Base-by-base conservation (phyloP, 2,329 filamentous ascomycete species). In the Aspergillus ochraceus region DNA sequence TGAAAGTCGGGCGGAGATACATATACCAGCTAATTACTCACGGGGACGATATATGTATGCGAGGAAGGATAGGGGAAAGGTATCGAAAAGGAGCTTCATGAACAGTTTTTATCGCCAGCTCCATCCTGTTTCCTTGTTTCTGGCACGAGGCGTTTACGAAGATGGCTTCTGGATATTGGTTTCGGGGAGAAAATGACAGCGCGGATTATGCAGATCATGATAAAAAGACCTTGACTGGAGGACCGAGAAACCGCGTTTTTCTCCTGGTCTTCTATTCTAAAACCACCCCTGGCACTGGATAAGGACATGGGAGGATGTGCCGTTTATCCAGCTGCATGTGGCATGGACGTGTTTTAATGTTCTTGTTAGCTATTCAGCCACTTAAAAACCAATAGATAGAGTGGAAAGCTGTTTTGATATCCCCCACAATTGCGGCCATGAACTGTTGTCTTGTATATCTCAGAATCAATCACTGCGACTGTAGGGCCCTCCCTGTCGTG, bases 131-230 rank as follows among this genome's bases (percentile, higher is more conserved):
- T 62, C 59, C 53, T 60, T 66, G 54, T 66, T 57, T 66, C 57
- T 64, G 64, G 65, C 54, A 60, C 58, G 62, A 60, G 59, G 60
- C 60, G 61, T 65, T 68, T 60, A 59, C 58, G 55, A 64, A 58
- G 54, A 64, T 61, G 59, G 61, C 60, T 66, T 60, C 60, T 60
- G 50, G 61, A 58, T 65, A 59, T 61, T 60, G 59, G 53, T 57
- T 51, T 54, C 36, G 58, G 56, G 53, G 60, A 36, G 55, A 26
- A 53, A 22, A 49, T 58, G 54, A 29, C 51, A 26, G 50, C 32
- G 53, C 57, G 50, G 52, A 62, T 54, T 54, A 36, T 52, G 47
- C 50, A 46, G 49, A 50, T 20, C 26, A 54, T 8, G 24, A 59
- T 51, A 42, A 22, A 49, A 62, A 52, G 36, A 17, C 10, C 32